These are phyloP conservation scores for Closterium sp. DNA, from an alignment of 139 green algal genomes.

Conservation along the genomic window DNA sequence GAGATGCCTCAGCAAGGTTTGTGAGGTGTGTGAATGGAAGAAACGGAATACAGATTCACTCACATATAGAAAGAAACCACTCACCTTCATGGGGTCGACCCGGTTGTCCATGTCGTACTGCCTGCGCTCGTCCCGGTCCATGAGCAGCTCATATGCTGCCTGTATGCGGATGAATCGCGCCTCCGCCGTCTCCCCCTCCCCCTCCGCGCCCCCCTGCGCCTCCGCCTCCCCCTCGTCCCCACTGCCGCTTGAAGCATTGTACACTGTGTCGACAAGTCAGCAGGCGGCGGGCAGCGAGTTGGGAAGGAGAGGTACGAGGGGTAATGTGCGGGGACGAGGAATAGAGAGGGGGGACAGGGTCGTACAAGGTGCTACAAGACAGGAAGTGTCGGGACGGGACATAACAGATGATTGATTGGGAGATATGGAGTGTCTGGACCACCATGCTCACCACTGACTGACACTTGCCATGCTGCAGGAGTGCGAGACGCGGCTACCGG, in stretches of 20 bases:
- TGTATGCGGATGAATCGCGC: slow-evolving; percentile 47
- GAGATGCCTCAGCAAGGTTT: no score
- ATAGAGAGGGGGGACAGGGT: no score
- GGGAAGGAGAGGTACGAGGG: neutral
- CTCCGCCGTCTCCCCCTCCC: slow-evolving; percentile 36
- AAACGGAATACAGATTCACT: neutral
- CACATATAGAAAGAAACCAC: neutral
- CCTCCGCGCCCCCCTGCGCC: neutral
- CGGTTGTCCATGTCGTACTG: slow-evolving; percentile 43
- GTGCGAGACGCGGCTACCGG: no score
- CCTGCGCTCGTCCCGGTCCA: slow-evolving; percentile 29
- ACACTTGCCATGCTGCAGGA: no score
- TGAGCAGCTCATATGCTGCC: slow-evolving; percentile 49
- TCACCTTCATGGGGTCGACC: slow-evolving; percentile 44
- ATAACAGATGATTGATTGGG: no score
- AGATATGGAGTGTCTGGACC: no score
- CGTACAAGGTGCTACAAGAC: no score
- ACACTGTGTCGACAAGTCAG: neutral
- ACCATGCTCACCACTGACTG: no score
- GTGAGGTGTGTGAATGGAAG: neutral
- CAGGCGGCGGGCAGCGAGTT: neutral
- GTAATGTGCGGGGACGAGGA: no score
- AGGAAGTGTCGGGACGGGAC: no score
- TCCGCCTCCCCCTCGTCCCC: neutral
- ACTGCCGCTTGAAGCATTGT: neutral